These are phyloP conservation scores for Lodderomyces oxycetoniae DNA, from an alignment of 1,139 yeast species.

Conservation along the genomic window DNA sequence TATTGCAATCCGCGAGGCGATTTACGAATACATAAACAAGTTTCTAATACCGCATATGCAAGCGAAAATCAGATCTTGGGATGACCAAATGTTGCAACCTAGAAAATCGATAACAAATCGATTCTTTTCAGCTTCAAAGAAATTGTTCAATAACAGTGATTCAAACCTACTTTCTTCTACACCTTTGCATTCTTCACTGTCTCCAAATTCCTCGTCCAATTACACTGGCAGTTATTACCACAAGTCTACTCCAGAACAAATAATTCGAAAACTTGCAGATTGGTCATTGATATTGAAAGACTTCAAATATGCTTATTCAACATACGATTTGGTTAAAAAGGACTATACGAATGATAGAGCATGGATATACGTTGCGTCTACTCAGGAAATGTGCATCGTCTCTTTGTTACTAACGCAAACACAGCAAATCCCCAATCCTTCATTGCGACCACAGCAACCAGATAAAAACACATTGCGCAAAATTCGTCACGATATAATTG, in stretches of 20 bases:
- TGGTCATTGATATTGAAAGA: conserved; percentile 88
- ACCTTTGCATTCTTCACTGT: conserved; percentile 4
- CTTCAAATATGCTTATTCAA: conserved; percentile 77
- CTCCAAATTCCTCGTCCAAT: conserved; percentile 26
- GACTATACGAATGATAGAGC: conserved; percentile 79
- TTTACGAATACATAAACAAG: conserved; percentile 54
- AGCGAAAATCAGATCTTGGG: conserved; percentile 67
- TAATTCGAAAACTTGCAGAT: conserved; percentile 79
- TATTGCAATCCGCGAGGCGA: conserved; percentile 34
- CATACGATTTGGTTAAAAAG: conserved; percentile 76
- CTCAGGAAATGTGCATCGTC: conserved; percentile 82
- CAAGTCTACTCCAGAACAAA: conserved; percentile 65
- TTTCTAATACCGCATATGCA: conserved; percentile 77
- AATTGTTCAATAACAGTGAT: conserved; percentile 36
- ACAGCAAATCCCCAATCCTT: conserved; percentile 20
- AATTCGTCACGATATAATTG: conserved; percentile 57
- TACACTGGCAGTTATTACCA: conserved; percentile 50
- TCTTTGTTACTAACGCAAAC: conserved; percentile 68
- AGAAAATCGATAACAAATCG: conserved; percentile 70
- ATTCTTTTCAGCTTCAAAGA: conserved; percentile 63
- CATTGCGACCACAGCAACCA: conserved; percentile 12
- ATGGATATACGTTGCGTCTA: conserved; percentile 77
- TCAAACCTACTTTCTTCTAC: conserved; percentile 10
- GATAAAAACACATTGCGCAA: conserved; percentile 54
- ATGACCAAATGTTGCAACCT: conserved; percentile 65